Evolutionary conservation across 1,284 basidiomycete species (phyloP), one percentile per base, ranked within the genome.

Genomic region (Ganoderma sinense): DNA sequence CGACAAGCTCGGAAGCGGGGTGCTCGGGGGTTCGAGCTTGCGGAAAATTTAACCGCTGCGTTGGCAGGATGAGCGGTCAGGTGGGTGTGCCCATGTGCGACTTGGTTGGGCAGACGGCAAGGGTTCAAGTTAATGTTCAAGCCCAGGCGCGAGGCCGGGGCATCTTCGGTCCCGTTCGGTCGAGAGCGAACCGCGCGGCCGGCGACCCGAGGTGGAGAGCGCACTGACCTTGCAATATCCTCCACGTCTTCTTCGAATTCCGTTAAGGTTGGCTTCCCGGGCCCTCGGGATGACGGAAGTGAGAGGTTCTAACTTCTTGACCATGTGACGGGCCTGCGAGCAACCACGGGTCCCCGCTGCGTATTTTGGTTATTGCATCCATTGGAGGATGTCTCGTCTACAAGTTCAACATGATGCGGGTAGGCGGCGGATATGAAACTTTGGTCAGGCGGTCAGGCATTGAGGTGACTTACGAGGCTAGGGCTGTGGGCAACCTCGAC

Each of bases 301-400:
- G 2, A 2, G n/a, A 8, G 59, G 16, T 61, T 29, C 20, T 39
- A 8, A 39, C 6, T 61, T 29, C 20, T 39, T 61, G 59, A 5
- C n/a, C 40, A 39, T 23, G 36, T 41, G 59, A 60, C n/a, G 20
- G 14, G 26, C 20, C 10, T 33, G 58, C 33, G 20, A 8, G 20
- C 10, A 39, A 16, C n/a, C 36, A 16, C 31, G 33, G 36, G 39
- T n/a, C 20, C 58, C 13, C 4, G 16, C 13, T 16, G 31, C 23
- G 58, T n/a, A 13, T 60, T n/a, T 14, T 20, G 58, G 2, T 39
- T 61, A 40, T 61, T 61, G 40, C 39, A 61, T 26, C 59, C 59
- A 61, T 18, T 2, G 2, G 59, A 13, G 11, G 11, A 53, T 53
- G 23, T 26, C 11, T 16, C 48, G 23, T 23, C 48, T 53, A 53